Conservation (phyloP, 2,329 filamentous ascomycete genomes). For the Coccinonectria pachysandricola region DNA sequence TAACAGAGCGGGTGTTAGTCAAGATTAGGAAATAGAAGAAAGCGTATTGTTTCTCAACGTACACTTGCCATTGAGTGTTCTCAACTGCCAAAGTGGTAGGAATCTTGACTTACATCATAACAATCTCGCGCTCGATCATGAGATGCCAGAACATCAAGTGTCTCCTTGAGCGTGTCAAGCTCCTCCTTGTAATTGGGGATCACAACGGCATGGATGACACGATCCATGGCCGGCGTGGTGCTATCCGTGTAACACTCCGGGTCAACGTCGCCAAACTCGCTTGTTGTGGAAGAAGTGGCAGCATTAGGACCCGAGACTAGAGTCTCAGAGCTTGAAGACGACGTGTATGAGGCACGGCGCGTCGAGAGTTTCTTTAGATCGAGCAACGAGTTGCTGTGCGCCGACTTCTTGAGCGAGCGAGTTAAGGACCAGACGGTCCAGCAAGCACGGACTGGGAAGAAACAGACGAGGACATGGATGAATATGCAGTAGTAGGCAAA, state of each 20-base stretch:
- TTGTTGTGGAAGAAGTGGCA: conserved; percentile 36
- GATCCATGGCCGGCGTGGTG: conserved; percentile 29
- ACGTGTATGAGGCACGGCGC: conserved; percentile 43
- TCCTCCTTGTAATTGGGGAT: conserved; percentile 70
- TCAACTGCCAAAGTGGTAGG: too few relatives aligned
- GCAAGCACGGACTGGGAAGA: conserved; percentile 53
- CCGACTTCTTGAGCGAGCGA: conserved; percentile 34
- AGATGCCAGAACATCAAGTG: conserved; percentile 56
- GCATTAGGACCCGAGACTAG: conserved; percentile 33
- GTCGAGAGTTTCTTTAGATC: conserved; percentile 35
- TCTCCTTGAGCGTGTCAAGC: conserved; percentile 55
- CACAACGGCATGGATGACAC: conserved; percentile 55
- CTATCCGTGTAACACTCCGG: conserved; percentile 35
- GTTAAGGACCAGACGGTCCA: conserved; percentile 52
- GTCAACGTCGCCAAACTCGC: conserved; percentile 42
- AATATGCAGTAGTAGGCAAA: conserved; percentile 57
- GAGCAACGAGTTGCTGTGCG: conserved; percentile 34
- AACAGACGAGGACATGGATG: conserved; percentile 52
- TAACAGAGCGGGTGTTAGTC: conserved; percentile 2
- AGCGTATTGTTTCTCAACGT: too few relatives aligned
- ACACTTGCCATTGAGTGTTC: too few relatives aligned
- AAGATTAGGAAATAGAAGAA: background rate
- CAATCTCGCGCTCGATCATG: conserved; percentile 52
- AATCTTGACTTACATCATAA: conserved; percentile 53
- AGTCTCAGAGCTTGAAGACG: conserved; percentile 46